These are phyloP conservation scores for Raffaelea ambrosiae DNA, from an alignment of 2,329 filamentous ascomycete species.

Conservation along the genomic window DNA sequence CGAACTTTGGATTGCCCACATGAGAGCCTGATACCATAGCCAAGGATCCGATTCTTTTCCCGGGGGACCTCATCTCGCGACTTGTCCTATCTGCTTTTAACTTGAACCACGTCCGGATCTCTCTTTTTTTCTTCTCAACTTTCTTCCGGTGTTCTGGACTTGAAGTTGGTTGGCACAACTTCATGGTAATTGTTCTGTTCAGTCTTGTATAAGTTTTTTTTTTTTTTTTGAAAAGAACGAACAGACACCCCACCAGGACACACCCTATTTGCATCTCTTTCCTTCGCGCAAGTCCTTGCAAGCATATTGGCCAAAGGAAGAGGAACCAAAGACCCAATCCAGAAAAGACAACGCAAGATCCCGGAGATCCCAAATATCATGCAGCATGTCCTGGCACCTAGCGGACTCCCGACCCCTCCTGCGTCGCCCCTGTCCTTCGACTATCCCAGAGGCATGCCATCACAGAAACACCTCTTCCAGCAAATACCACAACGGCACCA, in stretches of 20 bases:
- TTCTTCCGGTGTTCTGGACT: neutral
- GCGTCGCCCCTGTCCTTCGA: constrained; percentile 46
- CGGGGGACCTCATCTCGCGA: constrained; percentile 7
- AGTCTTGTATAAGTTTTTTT: neutral
- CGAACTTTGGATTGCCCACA: neutral
- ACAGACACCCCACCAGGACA: neutral
- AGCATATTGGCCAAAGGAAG: neutral
- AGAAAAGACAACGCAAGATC: constrained; percentile 4
- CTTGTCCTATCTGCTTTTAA: constrained; percentile 11
- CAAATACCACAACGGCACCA: constrained; percentile 25
- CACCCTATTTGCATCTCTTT: neutral
- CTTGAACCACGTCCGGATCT: too few relatives aligned
- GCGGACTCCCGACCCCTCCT: constrained; percentile 50
- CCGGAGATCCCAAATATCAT: constrained; percentile 34
- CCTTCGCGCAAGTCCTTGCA: constrained; percentile 1
- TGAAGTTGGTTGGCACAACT: neutral
- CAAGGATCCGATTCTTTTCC: neutral
- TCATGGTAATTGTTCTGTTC: neutral
- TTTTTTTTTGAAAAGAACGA: neutral
- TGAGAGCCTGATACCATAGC: neutral
- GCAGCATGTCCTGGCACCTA: constrained; percentile 47
- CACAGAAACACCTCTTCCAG: constrained; percentile 25
- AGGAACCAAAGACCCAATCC: neutral
- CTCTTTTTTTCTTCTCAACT: neutral
- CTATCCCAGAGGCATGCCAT: constrained; percentile 34